These are phyloP conservation scores for Falciphora oryzae DNA, from an alignment of 2,329 filamentous ascomycete genomes.

Conservation along the genomic window DNA sequence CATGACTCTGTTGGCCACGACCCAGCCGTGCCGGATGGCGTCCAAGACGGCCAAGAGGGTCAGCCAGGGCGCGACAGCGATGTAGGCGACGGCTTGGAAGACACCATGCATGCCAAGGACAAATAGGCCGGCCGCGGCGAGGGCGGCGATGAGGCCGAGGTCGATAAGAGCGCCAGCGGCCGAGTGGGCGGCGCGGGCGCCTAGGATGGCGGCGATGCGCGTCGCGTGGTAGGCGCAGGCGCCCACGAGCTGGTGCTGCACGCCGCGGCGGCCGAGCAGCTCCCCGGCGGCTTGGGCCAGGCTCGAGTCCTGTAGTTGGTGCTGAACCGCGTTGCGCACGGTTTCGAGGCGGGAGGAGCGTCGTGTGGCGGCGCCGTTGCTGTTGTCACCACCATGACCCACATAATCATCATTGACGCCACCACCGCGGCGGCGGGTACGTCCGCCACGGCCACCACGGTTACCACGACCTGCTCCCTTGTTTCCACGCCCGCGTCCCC, in stretches of 20 bases:
- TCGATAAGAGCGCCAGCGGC: not conserved
- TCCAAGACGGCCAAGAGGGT: not conserved
- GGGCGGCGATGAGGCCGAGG: not conserved
- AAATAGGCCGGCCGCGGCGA: not conserved
- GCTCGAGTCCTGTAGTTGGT: not conserved
- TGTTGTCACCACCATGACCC: not conserved
- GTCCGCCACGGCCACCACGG: too few relatives aligned
- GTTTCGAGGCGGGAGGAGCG: not conserved
- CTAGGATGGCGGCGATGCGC: not conserved
- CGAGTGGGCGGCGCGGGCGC: not conserved
- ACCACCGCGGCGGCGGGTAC: too few relatives aligned
- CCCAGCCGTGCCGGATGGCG: not conserved
- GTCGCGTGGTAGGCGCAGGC: not conserved
- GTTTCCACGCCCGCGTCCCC: slow-evolving; percentile 15
- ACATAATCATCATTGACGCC: not conserved
- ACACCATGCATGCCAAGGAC: not conserved
- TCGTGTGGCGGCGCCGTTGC: not conserved
- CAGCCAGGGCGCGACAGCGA: not conserved
- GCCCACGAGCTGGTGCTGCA: not conserved
- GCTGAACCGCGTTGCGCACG: not conserved
- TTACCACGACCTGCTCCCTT: not conserved
- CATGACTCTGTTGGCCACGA: not conserved
- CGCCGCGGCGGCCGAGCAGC: not conserved
- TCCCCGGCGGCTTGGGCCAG: not conserved
- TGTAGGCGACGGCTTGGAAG: not conserved